These are phyloP conservation scores for Lachnum nothofagi DNA, from an alignment of 2,329 filamentous ascomycete species.

Conservation along the genomic window DNA sequence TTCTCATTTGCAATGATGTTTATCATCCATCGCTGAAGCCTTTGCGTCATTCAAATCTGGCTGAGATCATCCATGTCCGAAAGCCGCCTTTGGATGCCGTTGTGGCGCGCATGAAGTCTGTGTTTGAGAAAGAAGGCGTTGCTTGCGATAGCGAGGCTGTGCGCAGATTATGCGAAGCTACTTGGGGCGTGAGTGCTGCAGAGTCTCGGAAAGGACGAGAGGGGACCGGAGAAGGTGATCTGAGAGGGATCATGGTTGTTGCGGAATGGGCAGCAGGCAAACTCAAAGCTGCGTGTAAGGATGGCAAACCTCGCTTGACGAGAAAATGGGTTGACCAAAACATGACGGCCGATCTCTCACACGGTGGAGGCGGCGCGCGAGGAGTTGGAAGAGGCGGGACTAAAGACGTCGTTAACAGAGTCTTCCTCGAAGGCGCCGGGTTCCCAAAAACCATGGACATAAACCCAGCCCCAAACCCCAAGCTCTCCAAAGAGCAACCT, in stretches of 20 bases:
- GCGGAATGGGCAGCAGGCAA: conserved; percentile 80
- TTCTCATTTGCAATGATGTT: conserved; percentile 95
- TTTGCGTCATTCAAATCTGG: conserved; percentile 75
- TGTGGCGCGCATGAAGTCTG: conserved; percentile 69
- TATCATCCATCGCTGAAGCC: conserved; percentile 87
- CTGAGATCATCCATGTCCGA: conserved; percentile 86
- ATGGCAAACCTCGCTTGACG: conserved; percentile 50
- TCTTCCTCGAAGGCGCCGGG: conserved; percentile 74
- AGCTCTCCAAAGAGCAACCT: conserved; percentile 36
- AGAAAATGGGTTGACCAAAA: conserved; percentile 73
- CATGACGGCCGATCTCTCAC: conserved; percentile 60
- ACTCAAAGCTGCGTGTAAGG: conserved; percentile 47
- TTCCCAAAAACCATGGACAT: conserved; percentile 43
- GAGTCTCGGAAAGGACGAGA: conserved; percentile 65
- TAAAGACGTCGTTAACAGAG: conserved; percentile 70
- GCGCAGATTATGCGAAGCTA: conserved; percentile 74
- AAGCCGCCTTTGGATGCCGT: conserved; percentile 85
- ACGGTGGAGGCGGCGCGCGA: conserved; percentile 66
- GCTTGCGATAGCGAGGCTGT: conserved; percentile 85
- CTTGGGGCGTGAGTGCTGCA: conserved; percentile 73
- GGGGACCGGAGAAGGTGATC: conserved; percentile 64
- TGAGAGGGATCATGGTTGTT: conserved; percentile 79
- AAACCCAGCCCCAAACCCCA: conserved; percentile 27
- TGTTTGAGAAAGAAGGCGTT: conserved; percentile 87
- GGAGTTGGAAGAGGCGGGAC: conserved; percentile 66